phyloP scores from a whole-genome alignment of 768 basidiomycete species.

The Termitomyces eurrhizus region DNA sequence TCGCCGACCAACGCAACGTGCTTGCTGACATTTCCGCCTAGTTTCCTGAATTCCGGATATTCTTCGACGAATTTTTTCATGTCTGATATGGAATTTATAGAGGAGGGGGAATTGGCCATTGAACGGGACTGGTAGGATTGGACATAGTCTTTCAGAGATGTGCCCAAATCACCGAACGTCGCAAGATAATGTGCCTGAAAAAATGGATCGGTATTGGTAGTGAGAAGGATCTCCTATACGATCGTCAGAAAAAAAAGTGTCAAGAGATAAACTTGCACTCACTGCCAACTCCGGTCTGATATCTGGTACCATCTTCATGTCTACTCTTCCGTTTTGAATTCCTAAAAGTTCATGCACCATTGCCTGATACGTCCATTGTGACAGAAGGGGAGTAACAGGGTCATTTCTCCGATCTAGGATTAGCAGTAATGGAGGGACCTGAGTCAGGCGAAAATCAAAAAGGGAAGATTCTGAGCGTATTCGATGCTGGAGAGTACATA shows the following conservation, averaged over 20 bases:
- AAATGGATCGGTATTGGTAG: conserved; percentile 89
- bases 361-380: conserved; percentile 99
- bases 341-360: conserved; percentile 97
- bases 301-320: conserved; percentile 79
- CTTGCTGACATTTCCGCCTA: conserved; percentile 98
- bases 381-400: conserved; percentile 92
- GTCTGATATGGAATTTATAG: conserved; percentile 91
- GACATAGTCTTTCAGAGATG: conserved; percentile 88
- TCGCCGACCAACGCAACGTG: conserved; percentile 97
- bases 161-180: conserved; percentile 96
- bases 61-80: conserved; percentile 99
- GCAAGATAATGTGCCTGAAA: conserved; percentile 87
- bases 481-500: conserved; percentile 48
- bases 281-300: conserved; percentile 84
- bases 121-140: conserved; percentile 87
- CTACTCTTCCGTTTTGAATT: conserved; percentile 92
- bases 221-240: conserved; percentile 85
- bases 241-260: conserved; percentile 4
- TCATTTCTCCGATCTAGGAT: conserved; percentile 96
- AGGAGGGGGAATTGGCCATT: conserved; percentile 66
- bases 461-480: conserved; percentile 78
- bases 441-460: conserved; percentile 90
- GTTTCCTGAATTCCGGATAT: conserved; percentile 94
- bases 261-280: conserved; percentile 19
- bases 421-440: conserved; percentile 83